A percentile compares a stretch with the other conserved stretches of the same genome.
phyloP scores from a whole-genome alignment of 192 early-diverging fungal genomes.

The Neocallimastix lanati region DNA sequence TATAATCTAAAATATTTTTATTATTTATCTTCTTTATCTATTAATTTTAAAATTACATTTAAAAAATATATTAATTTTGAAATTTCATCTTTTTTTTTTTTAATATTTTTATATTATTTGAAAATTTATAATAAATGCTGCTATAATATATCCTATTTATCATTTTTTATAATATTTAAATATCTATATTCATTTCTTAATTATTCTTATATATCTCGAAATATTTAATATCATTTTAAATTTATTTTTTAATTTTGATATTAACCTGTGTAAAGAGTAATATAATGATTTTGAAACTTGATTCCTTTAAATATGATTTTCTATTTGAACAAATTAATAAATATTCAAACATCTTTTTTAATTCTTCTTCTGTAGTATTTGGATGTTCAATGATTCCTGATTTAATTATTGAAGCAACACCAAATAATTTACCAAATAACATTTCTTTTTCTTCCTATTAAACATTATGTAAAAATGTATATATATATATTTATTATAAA shows the following conservation, averaged over 20 bases:
- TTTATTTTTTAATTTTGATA: too few species aligned
- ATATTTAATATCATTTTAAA: too few species aligned
- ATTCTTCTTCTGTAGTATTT: slow-evolving; percentile 46
- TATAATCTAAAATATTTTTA: slow-evolving; percentile 1
- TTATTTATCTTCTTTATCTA: slow-evolving; percentile 5
- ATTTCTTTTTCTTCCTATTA: slow-evolving; percentile 72
- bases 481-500: too few species aligned
- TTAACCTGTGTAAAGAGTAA: slow-evolving; percentile 13
- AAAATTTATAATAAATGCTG: too few species aligned
- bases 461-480: background rate
- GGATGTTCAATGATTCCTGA: slow-evolving; percentile 47
- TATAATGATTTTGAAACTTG: slow-evolving; percentile 50
- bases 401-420: slow-evolving; percentile 58
- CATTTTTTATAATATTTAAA: too few species aligned
- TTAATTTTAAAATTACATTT: background rate
- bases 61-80: too few species aligned
- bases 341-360: slow-evolving; percentile 44
- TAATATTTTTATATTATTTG: too few species aligned
- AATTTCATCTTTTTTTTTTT: too few species aligned
- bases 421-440: slow-evolving; percentile 82
- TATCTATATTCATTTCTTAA: too few species aligned
- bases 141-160: too few species aligned
- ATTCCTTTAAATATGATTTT: slow-evolving; percentile 68
- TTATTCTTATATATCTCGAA: too few species aligned
- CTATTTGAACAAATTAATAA: slow-evolving; percentile 46